These are phyloP conservation scores for Gaeumannomyces tritici DNA, from an alignment of 2,329 filamentous ascomycete species.

Conservation along the genomic window DNA sequence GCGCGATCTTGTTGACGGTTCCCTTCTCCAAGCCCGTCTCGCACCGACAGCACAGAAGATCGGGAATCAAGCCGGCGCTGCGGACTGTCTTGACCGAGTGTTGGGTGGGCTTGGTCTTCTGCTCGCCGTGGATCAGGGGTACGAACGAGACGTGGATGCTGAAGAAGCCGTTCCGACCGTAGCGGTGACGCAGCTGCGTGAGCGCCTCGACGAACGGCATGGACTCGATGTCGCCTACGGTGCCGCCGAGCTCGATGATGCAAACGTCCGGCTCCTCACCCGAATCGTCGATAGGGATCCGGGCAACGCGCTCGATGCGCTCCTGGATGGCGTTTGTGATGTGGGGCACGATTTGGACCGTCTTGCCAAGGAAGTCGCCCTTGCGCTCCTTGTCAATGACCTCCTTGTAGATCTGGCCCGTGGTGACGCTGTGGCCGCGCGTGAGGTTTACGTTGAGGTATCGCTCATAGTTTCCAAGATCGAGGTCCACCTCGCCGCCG, in stretches of 20 bases:
- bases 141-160: conserved; percentile 87
- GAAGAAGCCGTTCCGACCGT: conserved; percentile 71
- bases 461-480: conserved; percentile 48
- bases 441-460: conserved; percentile 78
- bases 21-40: conserved; percentile 61
- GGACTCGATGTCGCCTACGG: conserved; percentile 53
- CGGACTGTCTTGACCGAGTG: conserved; percentile 77
- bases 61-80: conserved; percentile 65
- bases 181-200: conserved; percentile 63
- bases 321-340: conserved; percentile 87
- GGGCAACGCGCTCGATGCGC: conserved; percentile 81
- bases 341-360: conserved; percentile 78
- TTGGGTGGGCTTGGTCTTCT: conserved; percentile 97
- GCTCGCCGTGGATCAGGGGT: conserved; percentile 59
- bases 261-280: conserved; percentile 81
- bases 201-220: conserved; percentile 83
- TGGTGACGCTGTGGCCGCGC: conserved; percentile 91
- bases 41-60: conserved; percentile 70
- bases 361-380: conserved; percentile 76
- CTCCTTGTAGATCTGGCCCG: conserved; percentile 88
- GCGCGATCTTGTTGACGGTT: conserved; percentile 80
- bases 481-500: conserved; percentile 56
- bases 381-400: conserved; percentile 63
- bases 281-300: conserved; percentile 78
- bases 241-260: conserved; percentile 40